phyloP scores from a whole-genome alignment of 805 yeast species.

The Maudiozyma pseudohumilis region DNA sequence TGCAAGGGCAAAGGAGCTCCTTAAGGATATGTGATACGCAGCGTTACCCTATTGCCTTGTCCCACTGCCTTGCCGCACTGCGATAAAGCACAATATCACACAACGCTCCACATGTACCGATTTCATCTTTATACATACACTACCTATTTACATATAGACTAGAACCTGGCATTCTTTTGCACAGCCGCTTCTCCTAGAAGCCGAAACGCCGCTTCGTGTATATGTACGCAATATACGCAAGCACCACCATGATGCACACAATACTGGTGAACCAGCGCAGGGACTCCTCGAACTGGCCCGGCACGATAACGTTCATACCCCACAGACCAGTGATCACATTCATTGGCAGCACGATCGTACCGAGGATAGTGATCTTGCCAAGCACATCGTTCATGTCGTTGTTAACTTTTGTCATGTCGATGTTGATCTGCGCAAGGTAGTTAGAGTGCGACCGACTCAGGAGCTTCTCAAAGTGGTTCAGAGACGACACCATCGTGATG shows the following conservation, averaged over 20 bases:
- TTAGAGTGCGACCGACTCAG: constrained; percentile 93
- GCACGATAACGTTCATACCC: constrained; percentile 98
- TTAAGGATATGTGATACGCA: too few species aligned
- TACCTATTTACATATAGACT: too few species aligned
- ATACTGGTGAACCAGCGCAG: constrained; percentile 58
- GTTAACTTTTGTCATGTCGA: constrained; percentile 94
- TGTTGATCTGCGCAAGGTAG: constrained; percentile 91
- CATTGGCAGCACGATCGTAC: constrained; percentile 91
- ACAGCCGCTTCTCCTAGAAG: constrained; percentile 7
- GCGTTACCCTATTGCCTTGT: too few species aligned
- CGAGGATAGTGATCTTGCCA: constrained; percentile 85
- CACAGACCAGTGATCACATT: constrained; percentile 93
- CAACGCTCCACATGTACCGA: too few species aligned
- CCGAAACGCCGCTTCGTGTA: constrained; percentile 40
- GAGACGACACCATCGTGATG: constrained; percentile 91
- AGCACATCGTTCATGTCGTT: constrained; percentile 95
- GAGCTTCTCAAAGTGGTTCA: constrained; percentile 89
- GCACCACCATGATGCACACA: constrained; percentile 35
- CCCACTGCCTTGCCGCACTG: too few species aligned
- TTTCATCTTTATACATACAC: too few species aligned
- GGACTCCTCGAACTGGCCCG: constrained; percentile 70
- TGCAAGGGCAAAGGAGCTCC: too few species aligned
- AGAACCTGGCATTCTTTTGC: not conserved
- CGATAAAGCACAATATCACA: too few species aligned
- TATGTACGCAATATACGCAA: constrained; percentile 39